A percentile compares a stretch with the other conserved stretches of the same genome.
These are phyloP conservation scores for Cardamine occulta DNA, from an alignment of 345 rosid species.

Conservation along the genomic window DNA sequence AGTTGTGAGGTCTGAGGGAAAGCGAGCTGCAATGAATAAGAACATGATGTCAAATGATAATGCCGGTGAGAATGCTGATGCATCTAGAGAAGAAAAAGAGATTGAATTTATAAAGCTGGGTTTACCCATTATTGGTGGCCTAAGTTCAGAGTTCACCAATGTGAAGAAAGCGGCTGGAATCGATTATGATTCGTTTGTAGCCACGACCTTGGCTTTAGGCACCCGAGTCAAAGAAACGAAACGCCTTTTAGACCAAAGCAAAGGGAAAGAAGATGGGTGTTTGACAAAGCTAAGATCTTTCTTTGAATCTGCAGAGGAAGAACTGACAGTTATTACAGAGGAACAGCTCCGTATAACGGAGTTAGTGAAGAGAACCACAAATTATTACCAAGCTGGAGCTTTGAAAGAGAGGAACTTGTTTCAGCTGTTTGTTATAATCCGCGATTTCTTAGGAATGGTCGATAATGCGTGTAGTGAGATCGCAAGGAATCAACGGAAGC, in stretches of 20 bases:
- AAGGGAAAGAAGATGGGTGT: conserved; percentile 52
- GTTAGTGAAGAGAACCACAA: conserved; percentile 70
- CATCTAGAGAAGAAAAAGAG: conserved; percentile 59
- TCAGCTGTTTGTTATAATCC: conserved; percentile 71
- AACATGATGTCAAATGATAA: conserved; percentile 46
- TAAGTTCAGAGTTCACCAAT: conserved; percentile 69
- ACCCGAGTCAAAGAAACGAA: conserved; percentile 54
- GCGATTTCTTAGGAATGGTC: conserved; percentile 77
- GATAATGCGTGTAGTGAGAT: conserved; percentile 73
- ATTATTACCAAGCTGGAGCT: conserved; percentile 79
- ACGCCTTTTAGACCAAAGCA: conserved; percentile 46
- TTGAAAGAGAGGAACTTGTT: conserved; percentile 58
- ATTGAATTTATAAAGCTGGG: conserved; percentile 67
- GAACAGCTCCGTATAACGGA: conserved; percentile 64
- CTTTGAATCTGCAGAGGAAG: conserved; percentile 62
- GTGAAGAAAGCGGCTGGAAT: conserved; percentile 79
- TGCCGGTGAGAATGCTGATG: conserved; percentile 40
- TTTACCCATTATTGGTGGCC: conserved; percentile 73
- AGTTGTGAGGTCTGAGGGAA: conserved; percentile 79
- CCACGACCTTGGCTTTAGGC: conserved; percentile 53
- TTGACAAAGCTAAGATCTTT: conserved; percentile 60
- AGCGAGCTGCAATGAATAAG: conserved; percentile 61
- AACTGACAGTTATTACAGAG: conserved; percentile 51
- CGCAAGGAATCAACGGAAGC: conserved; percentile 63
- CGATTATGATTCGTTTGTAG: conserved; percentile 56